These are phyloP conservation scores for Yarrowia sp. DNA, from an alignment of 805 yeast species.

Conservation along the genomic window DNA sequence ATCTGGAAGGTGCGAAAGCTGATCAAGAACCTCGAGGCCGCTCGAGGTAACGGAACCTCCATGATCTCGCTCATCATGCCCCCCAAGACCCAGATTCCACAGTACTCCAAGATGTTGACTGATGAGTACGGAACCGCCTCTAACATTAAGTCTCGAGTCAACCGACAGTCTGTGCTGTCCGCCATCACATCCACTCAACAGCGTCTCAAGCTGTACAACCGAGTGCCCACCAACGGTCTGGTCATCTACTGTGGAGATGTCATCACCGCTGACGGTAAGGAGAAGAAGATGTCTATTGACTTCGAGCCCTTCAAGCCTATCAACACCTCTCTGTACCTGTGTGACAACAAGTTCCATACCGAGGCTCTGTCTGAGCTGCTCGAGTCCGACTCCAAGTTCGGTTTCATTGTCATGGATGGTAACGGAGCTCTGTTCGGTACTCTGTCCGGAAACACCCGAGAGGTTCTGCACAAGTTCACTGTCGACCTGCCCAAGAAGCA, in stretches of 20 bases:
- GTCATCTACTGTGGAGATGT: constrained; percentile 99
- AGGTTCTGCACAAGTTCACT: constrained; percentile 89
- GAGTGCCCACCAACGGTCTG: constrained; percentile 91
- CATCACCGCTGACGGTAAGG: constrained; percentile 93
- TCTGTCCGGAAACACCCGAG: constrained; percentile 94
- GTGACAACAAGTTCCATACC: constrained; percentile 98
- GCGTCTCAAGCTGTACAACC: constrained; percentile 82
- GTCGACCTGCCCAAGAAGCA: constrained; percentile 99
- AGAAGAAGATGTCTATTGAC: constrained; percentile 92
- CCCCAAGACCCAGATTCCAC: constrained; percentile 89
- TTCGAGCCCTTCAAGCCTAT: constrained; percentile 99
- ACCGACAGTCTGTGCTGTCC: constrained; percentile 88
- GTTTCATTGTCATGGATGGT: constrained; percentile 99
- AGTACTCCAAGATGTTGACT: constrained; percentile 84
- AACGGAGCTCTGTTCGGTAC: constrained; percentile 96
- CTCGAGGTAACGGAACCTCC: constrained; percentile 98
- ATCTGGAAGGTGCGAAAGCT: constrained; percentile 98
- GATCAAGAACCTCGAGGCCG: constrained; percentile 78
- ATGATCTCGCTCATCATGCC: constrained; percentile 97
- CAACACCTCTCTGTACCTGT: constrained; percentile 90
- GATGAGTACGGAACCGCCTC: constrained; percentile 99
- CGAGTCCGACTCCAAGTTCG: constrained; percentile 94
- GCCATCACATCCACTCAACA: constrained; percentile 99
- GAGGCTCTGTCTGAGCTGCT: constrained; percentile 92
- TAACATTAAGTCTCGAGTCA: constrained; percentile 95